Percentiles rank a stretch among this genome's conserved stretches.
Evolutionary conservation across 768 basidiomycete species (phyloP).

Genomic region (Trametes sanguinea): DNA sequence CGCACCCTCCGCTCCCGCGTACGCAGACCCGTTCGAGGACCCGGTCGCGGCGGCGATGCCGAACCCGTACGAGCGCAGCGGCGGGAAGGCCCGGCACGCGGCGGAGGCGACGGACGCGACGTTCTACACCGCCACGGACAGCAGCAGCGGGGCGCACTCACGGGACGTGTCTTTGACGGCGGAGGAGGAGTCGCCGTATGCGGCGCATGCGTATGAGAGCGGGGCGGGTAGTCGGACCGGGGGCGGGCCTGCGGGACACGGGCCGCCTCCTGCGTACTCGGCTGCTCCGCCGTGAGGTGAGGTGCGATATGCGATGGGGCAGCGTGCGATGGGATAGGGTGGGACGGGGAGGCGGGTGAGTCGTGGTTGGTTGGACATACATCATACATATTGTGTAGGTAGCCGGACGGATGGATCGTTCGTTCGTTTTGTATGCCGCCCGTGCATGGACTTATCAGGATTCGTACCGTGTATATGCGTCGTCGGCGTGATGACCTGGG

Average conservation of each 20-base stretch:
- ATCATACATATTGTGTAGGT: too few species aligned
- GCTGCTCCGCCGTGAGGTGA: background rate
- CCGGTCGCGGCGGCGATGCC: conserved; percentile 10
- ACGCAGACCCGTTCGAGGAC: conserved; percentile 17
- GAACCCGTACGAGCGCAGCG: conserved; percentile 17
- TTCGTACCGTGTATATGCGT: too few species aligned
- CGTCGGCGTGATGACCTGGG: too few species aligned
- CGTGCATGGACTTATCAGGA: too few species aligned
- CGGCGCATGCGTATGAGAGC: conserved; percentile 6
- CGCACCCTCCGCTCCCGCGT: background rate
- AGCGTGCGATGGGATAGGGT: too few species aligned
- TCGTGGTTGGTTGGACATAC: too few species aligned
- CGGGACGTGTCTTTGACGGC: background rate
- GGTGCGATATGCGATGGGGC: too few species aligned
- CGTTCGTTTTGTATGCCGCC: too few species aligned
- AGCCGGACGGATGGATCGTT: too few species aligned
- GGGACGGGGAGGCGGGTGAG: too few species aligned
- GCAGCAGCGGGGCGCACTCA: background rate
- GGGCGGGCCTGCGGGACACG: background rate
- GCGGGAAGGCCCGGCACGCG: conserved; percentile 4
- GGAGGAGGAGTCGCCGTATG: conserved; percentile 8
- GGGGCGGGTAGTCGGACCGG: background rate
- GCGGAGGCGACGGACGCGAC: conserved; percentile 20
- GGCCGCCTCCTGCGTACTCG: background rate
- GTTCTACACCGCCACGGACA: conserved; percentile 16